These are phyloP conservation scores for Oryza glaberrima DNA, from an alignment of 176 grass and related monocot species.

Conservation along the genomic window DNA sequence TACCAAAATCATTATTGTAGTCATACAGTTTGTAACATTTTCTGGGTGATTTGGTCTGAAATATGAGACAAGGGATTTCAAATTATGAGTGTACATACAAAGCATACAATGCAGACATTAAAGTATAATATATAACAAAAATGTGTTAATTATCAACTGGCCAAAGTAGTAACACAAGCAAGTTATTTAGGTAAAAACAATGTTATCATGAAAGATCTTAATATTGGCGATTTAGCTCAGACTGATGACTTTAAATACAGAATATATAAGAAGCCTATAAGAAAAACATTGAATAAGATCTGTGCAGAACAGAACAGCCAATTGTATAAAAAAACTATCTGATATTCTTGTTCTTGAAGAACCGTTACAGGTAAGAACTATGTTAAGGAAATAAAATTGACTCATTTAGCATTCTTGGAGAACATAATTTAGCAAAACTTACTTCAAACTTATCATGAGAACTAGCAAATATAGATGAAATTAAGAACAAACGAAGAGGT, in stretches of 20 bases:
- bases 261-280: neutral
- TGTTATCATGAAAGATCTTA: neutral
- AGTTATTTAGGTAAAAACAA: slow-evolving; percentile 25
- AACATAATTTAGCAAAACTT: slow-evolving; percentile 21
- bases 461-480: slow-evolving; percentile 31
- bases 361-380: neutral
- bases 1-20: slow-evolving; percentile 85
- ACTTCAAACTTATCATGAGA: slow-evolving; percentile 10
- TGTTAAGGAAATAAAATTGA: neutral
- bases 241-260: neutral
- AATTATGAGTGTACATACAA: neutral
- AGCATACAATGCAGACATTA: slow-evolving; percentile 12
- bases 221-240: slow-evolving; percentile 14
- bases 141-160: neutral
- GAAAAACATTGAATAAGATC: neutral
- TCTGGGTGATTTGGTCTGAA: slow-evolving; percentile 69
- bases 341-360: slow-evolving; percentile 11
- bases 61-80: neutral
- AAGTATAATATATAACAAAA: neutral
- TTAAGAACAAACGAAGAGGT: neutral
- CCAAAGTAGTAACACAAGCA: neutral
- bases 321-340: neutral
- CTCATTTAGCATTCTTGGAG: neutral
- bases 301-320: neutral
- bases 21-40: slow-evolving; percentile 68